phyloP scores from a whole-genome alignment of 106 monocot genomes.

The Agapanthus africanus region DNA sequence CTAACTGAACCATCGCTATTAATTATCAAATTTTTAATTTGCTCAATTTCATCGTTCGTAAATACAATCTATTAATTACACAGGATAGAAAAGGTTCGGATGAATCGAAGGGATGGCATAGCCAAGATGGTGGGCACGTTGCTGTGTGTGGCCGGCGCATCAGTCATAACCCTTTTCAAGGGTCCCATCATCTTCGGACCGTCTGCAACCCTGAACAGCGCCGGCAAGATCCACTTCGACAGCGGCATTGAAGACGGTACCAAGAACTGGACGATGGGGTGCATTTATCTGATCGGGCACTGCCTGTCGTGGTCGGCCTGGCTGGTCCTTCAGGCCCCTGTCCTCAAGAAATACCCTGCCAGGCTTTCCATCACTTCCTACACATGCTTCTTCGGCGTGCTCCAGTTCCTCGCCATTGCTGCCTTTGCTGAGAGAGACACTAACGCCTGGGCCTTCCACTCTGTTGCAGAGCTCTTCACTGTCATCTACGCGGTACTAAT shows the following conservation, averaged over 20 bases:
- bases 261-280: slow-evolving; percentile 91
- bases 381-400: slow-evolving; percentile 96
- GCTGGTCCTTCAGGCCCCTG: slow-evolving; percentile 87
- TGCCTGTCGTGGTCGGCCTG: slow-evolving; percentile 97
- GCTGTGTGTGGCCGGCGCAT: slow-evolving; percentile 74
- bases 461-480: slow-evolving; percentile 75
- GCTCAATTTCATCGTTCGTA: no score
- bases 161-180: slow-evolving; percentile 88
- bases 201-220: background rate
- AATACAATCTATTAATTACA: background rate
- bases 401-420: slow-evolving; percentile 85
- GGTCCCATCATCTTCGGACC: slow-evolving; percentile 73
- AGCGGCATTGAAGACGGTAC: background rate
- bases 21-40: no score
- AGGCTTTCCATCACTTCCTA: slow-evolving; percentile 88
- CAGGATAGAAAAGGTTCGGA: slow-evolving; percentile 79
- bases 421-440: slow-evolving; percentile 76
- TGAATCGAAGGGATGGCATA: slow-evolving; percentile 71
- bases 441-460: slow-evolving; percentile 67
- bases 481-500: slow-evolving; percentile 78
- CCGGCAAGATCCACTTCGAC: background rate
- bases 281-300: slow-evolving; percentile 79
- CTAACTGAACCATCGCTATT: no score
- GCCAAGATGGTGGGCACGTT: slow-evolving; percentile 70
- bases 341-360: slow-evolving; percentile 95